A percentile compares a stretch with the other conserved stretches of the same genome.
These are phyloP conservation scores for Neoboletus subvelutipes DNA, from an alignment of 768 basidiomycete species.

Conservation along the genomic window DNA sequence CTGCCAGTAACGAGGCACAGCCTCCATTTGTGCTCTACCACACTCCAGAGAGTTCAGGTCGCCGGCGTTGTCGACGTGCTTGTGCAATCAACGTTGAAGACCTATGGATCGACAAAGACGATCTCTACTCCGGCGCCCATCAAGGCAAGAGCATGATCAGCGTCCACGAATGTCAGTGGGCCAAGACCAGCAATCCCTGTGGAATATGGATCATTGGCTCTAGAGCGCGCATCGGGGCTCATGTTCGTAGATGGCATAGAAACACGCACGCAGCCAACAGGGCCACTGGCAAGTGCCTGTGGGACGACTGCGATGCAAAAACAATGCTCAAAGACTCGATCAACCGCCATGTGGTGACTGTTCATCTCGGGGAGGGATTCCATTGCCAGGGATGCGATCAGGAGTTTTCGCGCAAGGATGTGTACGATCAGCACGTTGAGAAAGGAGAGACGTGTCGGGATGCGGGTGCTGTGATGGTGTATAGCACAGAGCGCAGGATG, in stretches of 20 bases:
- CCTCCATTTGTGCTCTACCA: not conserved
- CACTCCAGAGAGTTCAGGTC: too few species aligned
- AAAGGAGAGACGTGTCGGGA: not conserved
- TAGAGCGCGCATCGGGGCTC: not conserved
- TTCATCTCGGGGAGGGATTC: not conserved
- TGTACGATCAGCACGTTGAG: not conserved
- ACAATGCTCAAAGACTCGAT: not conserved
- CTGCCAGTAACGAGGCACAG: too few species aligned
- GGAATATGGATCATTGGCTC: not conserved
- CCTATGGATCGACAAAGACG: not conserved
- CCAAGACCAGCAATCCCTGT: not conserved
- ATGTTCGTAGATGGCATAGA: not conserved
- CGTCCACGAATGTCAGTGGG: not conserved
- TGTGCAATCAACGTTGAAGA: not conserved
- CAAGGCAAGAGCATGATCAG: not conserved
- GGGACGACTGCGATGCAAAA: not conserved
- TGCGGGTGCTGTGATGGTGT: not conserved
- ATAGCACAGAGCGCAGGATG: not conserved
- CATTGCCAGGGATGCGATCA: not conserved
- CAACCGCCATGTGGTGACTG: not conserved
- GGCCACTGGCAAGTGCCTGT: not conserved
- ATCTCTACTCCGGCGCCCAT: not conserved
- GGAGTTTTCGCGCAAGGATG: not conserved
- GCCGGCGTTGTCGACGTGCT: not conserved
- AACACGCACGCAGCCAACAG: not conserved